Evolutionary conservation across 768 basidiomycete species (phyloP).

Genomic region (Boletus barrowsii): DNA sequence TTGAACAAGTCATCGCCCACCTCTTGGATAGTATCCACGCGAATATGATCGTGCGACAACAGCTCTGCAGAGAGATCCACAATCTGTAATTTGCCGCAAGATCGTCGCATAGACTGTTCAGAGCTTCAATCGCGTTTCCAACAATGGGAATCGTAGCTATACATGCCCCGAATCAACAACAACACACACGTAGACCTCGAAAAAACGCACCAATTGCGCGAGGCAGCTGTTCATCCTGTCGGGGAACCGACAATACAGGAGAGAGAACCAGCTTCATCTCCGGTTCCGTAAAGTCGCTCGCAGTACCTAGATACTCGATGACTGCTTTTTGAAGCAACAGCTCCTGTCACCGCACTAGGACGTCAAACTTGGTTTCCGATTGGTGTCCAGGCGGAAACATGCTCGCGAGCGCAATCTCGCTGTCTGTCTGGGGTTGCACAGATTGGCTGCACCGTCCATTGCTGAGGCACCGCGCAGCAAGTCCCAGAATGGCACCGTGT

Average conservation of each 20-base stretch:
- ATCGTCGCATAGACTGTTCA: constrained; percentile 60
- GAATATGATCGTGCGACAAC: constrained; percentile 65
- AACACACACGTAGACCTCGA: not conserved
- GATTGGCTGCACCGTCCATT: constrained; percentile 53
- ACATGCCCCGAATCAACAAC: not conserved
- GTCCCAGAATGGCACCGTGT: constrained; percentile 71
- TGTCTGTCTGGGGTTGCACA: constrained; percentile 63
- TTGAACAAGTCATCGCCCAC: constrained; percentile 33
- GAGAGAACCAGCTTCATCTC: constrained; percentile 72
- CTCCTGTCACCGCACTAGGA: constrained; percentile 53
- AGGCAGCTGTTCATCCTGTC: constrained; percentile 54
- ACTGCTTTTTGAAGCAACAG: constrained; percentile 58
- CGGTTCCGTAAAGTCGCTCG: constrained; percentile 76
- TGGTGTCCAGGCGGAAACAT: constrained; percentile 54
- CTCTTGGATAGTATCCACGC: constrained; percentile 69
- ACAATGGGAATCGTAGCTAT: constrained; percentile 74
- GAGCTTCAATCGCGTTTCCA: constrained; percentile 67
- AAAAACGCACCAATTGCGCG: constrained; percentile 53
- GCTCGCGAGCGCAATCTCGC: constrained; percentile 56
- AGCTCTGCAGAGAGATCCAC: constrained; percentile 67
- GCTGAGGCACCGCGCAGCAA: constrained; percentile 71
- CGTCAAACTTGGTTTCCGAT: constrained; percentile 56
- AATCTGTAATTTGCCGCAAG: constrained; percentile 59
- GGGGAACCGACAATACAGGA: constrained; percentile 56
- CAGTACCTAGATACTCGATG: constrained; percentile 63